These are phyloP conservation scores for Leavenworthia alabamica DNA, from an alignment of 345 rosid species.

Conservation along the genomic window DNA sequence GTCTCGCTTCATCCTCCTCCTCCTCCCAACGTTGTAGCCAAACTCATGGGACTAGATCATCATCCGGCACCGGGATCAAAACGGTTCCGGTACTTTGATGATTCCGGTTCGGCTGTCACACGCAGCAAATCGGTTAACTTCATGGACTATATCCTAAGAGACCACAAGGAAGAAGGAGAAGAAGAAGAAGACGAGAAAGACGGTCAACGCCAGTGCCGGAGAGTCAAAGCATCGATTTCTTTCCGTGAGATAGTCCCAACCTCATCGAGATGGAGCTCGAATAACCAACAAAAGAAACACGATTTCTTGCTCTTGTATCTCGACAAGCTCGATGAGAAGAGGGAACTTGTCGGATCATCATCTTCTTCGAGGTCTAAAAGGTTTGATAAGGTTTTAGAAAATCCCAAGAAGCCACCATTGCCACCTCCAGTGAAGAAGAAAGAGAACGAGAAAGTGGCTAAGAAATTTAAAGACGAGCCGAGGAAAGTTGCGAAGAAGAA, in stretches of 20 bases:
- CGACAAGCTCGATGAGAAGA: conserved; percentile 34
- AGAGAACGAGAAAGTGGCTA: conserved; percentile 34
- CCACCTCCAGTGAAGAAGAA: conserved; percentile 21
- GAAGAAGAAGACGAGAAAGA: conserved; percentile 32
- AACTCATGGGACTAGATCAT: conserved; percentile 71
- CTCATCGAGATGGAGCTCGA: conserved; percentile 13
- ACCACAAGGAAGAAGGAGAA: conserved; percentile 33
- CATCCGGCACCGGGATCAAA: conserved; percentile 46
- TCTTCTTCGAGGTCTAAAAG: conserved; percentile 28
- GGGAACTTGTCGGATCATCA: conserved; percentile 25
- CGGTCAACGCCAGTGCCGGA: conserved; percentile 39
- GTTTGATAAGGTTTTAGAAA: conserved; percentile 28
- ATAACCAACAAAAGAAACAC: conserved; percentile 32
- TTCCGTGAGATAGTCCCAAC: conserved; percentile 56
- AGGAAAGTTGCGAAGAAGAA: conserved; percentile 34
- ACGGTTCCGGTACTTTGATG: conserved; percentile 34
- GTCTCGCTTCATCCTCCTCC: conserved; percentile 18
- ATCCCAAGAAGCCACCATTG: conserved; percentile 11
- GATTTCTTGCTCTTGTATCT: conserved; percentile 43
- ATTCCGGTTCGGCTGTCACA: conserved; percentile 39
- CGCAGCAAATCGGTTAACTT: conserved; percentile 85
- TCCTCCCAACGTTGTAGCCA: conserved; percentile 65
- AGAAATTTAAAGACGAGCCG: conserved; percentile 48
- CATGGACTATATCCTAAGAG: conserved; percentile 62
- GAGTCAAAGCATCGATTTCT: conserved; percentile 67